Evolutionary conservation across 352 stramenopile genomes (phyloP), one percentile per base, ranked within the genome.

Genomic region (Discostella stelligera): DNA sequence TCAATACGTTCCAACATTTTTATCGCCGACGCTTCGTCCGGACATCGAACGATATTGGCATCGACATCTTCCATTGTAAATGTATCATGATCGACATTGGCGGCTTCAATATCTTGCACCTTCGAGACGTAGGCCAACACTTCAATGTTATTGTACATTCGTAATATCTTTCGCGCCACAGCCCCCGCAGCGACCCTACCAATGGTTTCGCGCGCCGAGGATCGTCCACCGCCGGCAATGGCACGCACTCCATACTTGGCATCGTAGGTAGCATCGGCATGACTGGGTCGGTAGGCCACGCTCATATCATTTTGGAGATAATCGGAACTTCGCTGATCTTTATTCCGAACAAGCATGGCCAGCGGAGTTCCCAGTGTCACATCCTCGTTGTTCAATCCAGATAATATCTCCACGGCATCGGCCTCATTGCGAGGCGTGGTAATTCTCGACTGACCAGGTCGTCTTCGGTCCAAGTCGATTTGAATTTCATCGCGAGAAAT

Each of bases 211-310:
- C 97, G 92, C 10, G 97, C 97, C 54, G 94, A 98, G 27, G 94
- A 95, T 25, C 97, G 94, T 46, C 97, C 97, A 59, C 97, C 97
- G 55, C 97, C 97, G 50, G 95, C 97, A 74, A 98, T 95, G 8
- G 97, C 96, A 56, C 96, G 94, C 52, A 98, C 97, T 72, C 97
- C 97, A 84, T 99, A 99, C 87, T 99, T 99, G 86, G 97, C 96
- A 93, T 99, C 96, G 88, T 99, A 99, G 66, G 96, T 98, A 65
- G 98, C 98, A 90, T 99, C 97, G 8, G 97, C 97, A 86, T 99
- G 97, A 25, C 94, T 96, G 10, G 96, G 96, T 66, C 91, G 89
- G 69, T 96, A 95, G 14, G 90, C 91, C 48, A 94, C 86, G 68
- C 91, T 95, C 95, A 98, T 98, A 68, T 98, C 96, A 84, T 98